phyloP scores from a whole-genome alignment of 371 early-diverging fungal species.

The Haplosporangium sp. region DNA sequence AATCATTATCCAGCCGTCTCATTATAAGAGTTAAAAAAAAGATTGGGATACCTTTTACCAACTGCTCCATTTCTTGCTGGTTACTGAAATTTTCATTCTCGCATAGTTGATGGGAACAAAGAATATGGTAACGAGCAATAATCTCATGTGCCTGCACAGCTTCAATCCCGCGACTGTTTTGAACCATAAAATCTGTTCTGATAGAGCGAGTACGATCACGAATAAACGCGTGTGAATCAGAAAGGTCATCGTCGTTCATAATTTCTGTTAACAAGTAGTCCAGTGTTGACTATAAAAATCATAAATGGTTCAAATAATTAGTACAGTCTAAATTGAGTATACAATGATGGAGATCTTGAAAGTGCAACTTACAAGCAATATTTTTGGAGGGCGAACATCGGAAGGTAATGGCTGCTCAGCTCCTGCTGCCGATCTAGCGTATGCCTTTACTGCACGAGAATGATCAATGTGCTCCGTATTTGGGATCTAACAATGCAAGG shows the following conservation, averaged over 20 bases:
- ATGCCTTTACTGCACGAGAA: slow-evolving; percentile 82
- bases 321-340: no score
- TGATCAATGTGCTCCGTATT: slow-evolving; percentile 75
- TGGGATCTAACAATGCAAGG: slow-evolving; percentile 48
- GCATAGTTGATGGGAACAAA: slow-evolving; percentile 82
- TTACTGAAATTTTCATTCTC: slow-evolving; percentile 74
- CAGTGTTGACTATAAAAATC: slow-evolving; percentile 66
- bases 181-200: slow-evolving; percentile 89
- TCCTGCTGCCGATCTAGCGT: slow-evolving; percentile 90
- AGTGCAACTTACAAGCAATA: slow-evolving; percentile 65
- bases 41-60: slow-evolving; percentile 77
- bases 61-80: slow-evolving; percentile 90
- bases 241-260: slow-evolving; percentile 64
- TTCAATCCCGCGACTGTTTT: slow-evolving; percentile 76
- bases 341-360: no score
- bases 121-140: slow-evolving; percentile 91
- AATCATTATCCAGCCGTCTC: no score
- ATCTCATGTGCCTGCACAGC: slow-evolving; percentile 84
- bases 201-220: slow-evolving; percentile 92
- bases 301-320: no score
- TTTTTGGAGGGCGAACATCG: slow-evolving; percentile 88
- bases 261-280: slow-evolving; percentile 83
- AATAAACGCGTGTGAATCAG: slow-evolving; percentile 84
- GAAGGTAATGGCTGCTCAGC: slow-evolving; percentile 88
- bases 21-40: background rate